These are phyloP conservation scores for Fonsecaea pugnacius DNA, from an alignment of 2,329 filamentous ascomycete genomes.

Conservation along the genomic window DNA sequence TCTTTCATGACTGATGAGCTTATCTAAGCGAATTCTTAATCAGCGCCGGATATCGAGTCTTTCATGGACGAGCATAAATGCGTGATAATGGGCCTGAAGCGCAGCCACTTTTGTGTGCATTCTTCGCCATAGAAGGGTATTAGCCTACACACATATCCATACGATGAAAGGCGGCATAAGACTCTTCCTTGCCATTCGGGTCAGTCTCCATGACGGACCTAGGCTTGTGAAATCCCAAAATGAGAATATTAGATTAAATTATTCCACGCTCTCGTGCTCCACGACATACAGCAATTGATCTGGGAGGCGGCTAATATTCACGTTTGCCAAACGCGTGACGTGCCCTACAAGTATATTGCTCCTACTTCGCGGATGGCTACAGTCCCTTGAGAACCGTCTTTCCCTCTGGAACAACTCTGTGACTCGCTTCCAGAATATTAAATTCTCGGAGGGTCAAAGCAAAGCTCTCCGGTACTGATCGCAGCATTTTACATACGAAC, in stretches of 20 bases:
- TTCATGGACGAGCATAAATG: not conserved
- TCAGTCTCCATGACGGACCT: conserved; percentile 1
- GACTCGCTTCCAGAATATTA: not conserved
- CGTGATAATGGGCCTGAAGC: not conserved
- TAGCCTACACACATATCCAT: not conserved
- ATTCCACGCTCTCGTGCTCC: not conserved
- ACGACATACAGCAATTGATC: not conserved
- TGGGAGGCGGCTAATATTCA: not conserved
- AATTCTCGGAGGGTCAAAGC: not conserved
- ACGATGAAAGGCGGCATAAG: conserved; percentile 4
- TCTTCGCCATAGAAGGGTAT: not conserved
- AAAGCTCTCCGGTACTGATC: not conserved
- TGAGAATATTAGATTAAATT: not conserved
- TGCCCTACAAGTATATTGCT: not conserved
- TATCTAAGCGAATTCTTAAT: not conserved
- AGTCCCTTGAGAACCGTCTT: not conserved
- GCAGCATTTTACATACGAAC: not conserved
- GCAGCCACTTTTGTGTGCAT: not conserved
- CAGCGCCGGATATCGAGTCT: not conserved
- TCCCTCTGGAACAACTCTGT: not conserved
- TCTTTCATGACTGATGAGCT: not conserved
- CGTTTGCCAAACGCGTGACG: not conserved
- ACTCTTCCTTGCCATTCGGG: conserved; percentile 10
- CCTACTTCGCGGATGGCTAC: not conserved
- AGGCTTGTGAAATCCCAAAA: conserved; percentile 1